Evolutionary conservation across 371 early-diverging fungal species (phyloP).

Genomic region (Lichtheimia corymbifera): DNA sequence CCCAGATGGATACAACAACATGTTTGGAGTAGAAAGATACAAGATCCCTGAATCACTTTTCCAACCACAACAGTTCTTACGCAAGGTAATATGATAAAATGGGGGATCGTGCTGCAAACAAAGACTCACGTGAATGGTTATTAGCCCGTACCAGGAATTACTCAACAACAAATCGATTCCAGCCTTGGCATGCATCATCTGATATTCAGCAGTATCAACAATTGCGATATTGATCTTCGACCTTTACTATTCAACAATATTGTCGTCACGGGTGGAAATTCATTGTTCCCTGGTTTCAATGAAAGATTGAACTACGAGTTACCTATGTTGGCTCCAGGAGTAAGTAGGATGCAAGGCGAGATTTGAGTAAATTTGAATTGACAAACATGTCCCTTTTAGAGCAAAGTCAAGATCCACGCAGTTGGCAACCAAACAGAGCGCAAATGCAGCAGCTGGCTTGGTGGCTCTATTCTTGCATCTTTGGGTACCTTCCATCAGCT

Average conservation of each 20-base stretch:
- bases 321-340: constrained; percentile 70
- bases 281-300: constrained; percentile 83
- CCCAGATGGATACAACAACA: constrained; percentile 89
- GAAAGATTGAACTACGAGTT: constrained; percentile 84
- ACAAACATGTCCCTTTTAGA: constrained; percentile 35
- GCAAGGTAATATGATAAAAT: constrained; percentile 14
- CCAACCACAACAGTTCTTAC: constrained; percentile 60
- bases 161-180: constrained; percentile 37
- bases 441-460: constrained; percentile 92
- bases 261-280: constrained; percentile 90
- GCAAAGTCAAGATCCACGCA: constrained; percentile 80
- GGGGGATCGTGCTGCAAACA: background rate
- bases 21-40: constrained; percentile 82
- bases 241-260: constrained; percentile 79
- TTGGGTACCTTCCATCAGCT: constrained; percentile 96
- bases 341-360: constrained; percentile 35
- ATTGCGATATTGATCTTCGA: constrained; percentile 89
- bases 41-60: constrained; percentile 85
- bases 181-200: constrained; percentile 67
- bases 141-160: constrained; percentile 11
- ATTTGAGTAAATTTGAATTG: background rate
- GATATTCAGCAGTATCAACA: constrained; percentile 66
- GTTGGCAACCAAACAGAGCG: constrained; percentile 81
- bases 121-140: background rate
- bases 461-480: constrained; percentile 94